Conservation (phyloP, 257 asterid species). For the Capsicum baccatum region DNA sequence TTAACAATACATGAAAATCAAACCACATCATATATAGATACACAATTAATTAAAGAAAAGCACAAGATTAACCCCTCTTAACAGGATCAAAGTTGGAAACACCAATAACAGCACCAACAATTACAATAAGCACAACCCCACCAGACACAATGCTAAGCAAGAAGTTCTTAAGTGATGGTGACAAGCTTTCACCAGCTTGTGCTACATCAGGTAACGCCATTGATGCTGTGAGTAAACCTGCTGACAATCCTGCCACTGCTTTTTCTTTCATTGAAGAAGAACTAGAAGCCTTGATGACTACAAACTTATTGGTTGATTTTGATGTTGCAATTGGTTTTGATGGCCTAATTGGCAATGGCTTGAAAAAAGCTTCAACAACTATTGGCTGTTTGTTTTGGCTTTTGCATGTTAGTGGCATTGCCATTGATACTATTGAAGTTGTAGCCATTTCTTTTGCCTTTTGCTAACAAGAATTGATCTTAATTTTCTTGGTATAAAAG, state of each 20-base stretch:
- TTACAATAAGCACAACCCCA: constrained; percentile 65
- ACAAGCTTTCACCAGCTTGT: constrained; percentile 65
- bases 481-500: neutral
- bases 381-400: constrained; percentile 50
- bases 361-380: constrained; percentile 51
- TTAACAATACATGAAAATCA: constrained; percentile 5
- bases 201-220: constrained; percentile 74
- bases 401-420: constrained; percentile 60
- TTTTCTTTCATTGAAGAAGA: constrained; percentile 67
- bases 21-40: neutral
- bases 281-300: constrained; percentile 43
- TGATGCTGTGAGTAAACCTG: constrained; percentile 77
- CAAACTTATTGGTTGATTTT: constrained; percentile 50
- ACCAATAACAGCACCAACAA: constrained; percentile 69
- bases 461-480: constrained; percentile 30
- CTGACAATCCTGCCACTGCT: constrained; percentile 62
- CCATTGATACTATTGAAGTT: constrained; percentile 71
- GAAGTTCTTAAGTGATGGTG: constrained; percentile 86
- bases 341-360: constrained; percentile 56
- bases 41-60: neutral
- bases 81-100: constrained; percentile 91
- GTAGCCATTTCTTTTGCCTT: constrained; percentile 60
- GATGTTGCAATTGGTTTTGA: constrained; percentile 41
- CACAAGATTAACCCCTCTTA: constrained; percentile 58
- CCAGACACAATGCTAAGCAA: constrained; percentile 82